Evolutionary conservation across 331 rosid genomes (phyloP).

Genomic region (Dryas integrifolia): DNA sequence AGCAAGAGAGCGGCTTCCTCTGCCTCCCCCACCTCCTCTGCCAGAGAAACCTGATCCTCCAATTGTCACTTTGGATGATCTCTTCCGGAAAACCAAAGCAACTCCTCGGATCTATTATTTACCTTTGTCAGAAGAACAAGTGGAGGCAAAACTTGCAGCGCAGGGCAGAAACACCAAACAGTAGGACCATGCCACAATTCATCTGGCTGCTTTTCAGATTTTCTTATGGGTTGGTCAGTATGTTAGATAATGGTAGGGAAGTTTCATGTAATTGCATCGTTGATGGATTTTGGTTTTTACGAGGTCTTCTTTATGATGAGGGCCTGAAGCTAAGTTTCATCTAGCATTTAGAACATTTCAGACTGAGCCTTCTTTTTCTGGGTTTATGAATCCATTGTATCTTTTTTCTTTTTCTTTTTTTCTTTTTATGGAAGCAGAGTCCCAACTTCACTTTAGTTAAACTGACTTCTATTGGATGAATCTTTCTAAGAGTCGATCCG

Average conservation of each 20-base stretch:
- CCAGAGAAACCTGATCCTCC: slow-evolving; percentile 70
- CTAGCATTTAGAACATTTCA: neutral
- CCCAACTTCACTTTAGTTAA: neutral
- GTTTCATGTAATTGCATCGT: slow-evolving; percentile 30
- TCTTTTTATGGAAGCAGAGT: neutral
- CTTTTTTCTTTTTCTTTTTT: neutral
- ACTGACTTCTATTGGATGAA: neutral
- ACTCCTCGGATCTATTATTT: slow-evolving; percentile 92
- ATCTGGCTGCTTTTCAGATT: slow-evolving; percentile 26
- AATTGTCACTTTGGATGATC: slow-evolving; percentile 85
- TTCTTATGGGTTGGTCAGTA: slow-evolving; percentile 28
- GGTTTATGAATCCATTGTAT: slow-evolving; percentile 1
- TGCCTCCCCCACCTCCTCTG: slow-evolving; percentile 80
- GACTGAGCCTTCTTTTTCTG: slow-evolving; percentile 10
- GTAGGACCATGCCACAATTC: slow-evolving; percentile 33
- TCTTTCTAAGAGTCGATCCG: neutral
- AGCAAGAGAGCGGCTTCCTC: slow-evolving; percentile 59
- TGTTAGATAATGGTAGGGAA: slow-evolving; percentile 43
- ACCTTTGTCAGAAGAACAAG: slow-evolving; percentile 86
- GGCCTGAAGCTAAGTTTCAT: neutral
- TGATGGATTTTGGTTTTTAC: neutral
- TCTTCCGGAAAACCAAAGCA: slow-evolving; percentile 82
- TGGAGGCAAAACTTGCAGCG: slow-evolving; percentile 58
- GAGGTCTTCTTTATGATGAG: neutral
- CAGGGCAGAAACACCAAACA: slow-evolving; percentile 47